Evolutionary conservation across 164 flowering plant species (phyloP), one percentile per base, ranked within the genome.

Genomic region (Platanus orientalis): DNA sequence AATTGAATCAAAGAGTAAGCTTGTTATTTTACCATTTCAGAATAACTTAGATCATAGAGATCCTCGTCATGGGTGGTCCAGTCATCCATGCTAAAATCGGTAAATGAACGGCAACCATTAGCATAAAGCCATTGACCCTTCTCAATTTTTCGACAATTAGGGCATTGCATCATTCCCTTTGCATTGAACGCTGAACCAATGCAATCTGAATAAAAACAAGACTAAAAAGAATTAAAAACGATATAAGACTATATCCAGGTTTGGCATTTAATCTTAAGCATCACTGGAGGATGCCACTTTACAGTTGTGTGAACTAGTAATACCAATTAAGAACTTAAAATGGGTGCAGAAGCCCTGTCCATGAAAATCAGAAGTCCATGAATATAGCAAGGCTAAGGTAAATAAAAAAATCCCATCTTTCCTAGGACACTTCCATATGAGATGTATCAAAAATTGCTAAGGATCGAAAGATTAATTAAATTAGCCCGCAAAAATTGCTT

Each of bases 91-190:
- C 62, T 77, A 40, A 82, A 73, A 57, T 89, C 97, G 4, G 89
- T 74, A 61, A 72, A 40, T 42, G 90, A 72, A 17, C 85, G 85
- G 61, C 69, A 75, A 48, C 93, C 87, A 68, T 78, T 82, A 42
- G 90, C 83, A 81, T 65, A 86, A 30, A 78, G 88, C 96, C 96
- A 90, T 42, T 83, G 90, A 21, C 96, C 94, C 65, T 83, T 79
- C 70, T 90, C 96, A 73, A 83, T 71, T 76, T 86, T 86, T 64
- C 94, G 82, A 57, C 96, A 90, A 69, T 87, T 90, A 26, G 96
- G 96, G 74, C 96, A 90, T 62, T 90, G 89, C 94, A 90, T 90
- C 17, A 74, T 81, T 39, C 94, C 94, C 73, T 86, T 90, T 19
- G 71, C 55, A 61, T 90, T 90, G 70, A 86, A 90, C 48, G 92